These are phyloP conservation scores for Kazachstania kunashirensis DNA, from an alignment of 805 yeast genomes.

Conservation along the genomic window DNA sequence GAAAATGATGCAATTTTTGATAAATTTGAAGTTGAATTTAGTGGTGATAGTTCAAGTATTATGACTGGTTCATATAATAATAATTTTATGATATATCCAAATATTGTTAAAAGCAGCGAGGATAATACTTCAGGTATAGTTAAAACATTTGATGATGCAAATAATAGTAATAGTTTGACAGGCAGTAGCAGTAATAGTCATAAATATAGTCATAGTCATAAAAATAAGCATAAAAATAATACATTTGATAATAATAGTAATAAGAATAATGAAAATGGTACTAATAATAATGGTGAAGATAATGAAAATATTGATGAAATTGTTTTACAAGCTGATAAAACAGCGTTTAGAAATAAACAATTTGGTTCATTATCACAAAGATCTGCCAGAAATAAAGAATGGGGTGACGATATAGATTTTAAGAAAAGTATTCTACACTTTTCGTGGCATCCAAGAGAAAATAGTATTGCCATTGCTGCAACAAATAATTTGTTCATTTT, in stretches of 20 bases:
- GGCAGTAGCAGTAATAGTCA: conserved; percentile 4
- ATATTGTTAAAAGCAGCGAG: conserved; percentile 42
- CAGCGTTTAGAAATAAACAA: conserved; percentile 66
- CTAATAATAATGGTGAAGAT: conserved; percentile 6
- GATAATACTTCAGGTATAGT: conserved; percentile 9
- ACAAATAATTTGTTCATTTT: conserved; percentile 87
- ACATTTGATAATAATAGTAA: not conserved
- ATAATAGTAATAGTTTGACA: conserved; percentile 3
- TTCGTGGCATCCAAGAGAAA: conserved; percentile 98
- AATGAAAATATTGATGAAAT: conserved; percentile 40
- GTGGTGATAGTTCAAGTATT: conserved; percentile 84
- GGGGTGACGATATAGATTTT: conserved; percentile 78
- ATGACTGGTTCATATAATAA: conserved; percentile 98
- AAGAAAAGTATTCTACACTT: conserved; percentile 88
- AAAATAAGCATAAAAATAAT: conserved; percentile 4
- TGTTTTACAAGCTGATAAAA: conserved; percentile 92
- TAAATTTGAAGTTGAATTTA: conserved; percentile 91
- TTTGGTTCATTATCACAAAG: conserved; percentile 33
- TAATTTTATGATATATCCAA: conserved; percentile 93
- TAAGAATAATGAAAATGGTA: conserved; percentile 7
- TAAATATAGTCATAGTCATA: conserved; percentile 1
- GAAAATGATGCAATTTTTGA: conserved; percentile 98
- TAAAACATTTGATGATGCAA: conserved; percentile 7
- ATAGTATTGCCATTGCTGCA: conserved; percentile 95
- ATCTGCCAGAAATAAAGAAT: conserved; percentile 34